Evolutionary conservation across 2,329 filamentous ascomycete species (phyloP).

Genomic region (Alternaria panax): DNA sequence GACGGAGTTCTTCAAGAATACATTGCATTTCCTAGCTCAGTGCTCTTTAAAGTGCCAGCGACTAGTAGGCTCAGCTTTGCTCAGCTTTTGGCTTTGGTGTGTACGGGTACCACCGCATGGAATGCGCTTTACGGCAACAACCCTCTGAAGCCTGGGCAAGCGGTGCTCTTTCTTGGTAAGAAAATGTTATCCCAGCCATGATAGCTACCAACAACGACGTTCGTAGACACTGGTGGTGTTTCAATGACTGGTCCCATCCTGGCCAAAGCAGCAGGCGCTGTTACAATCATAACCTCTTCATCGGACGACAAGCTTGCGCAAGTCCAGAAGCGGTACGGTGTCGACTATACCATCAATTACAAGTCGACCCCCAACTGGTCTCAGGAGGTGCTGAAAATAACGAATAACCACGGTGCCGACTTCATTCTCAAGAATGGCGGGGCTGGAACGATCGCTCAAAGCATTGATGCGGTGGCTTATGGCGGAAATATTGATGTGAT

Average conservation of each 20-base stretch:
- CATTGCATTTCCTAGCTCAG: slow-evolving; percentile 10
- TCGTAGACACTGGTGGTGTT: slow-evolving; percentile 51
- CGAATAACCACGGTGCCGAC: slow-evolving; percentile 55
- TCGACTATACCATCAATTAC: slow-evolving; percentile 60
- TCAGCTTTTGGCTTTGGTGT: slow-evolving; percentile 15
- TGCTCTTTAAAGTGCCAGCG: slow-evolving; percentile 16
- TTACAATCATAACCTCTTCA: slow-evolving; percentile 59
- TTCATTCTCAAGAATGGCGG: slow-evolving; percentile 54
- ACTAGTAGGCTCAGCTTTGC: slow-evolving; percentile 6
- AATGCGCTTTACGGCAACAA: slow-evolving; percentile 22
- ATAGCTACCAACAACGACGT: not conserved
- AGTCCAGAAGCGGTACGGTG: slow-evolving; percentile 50
- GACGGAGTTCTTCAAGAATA: slow-evolving; percentile 24
- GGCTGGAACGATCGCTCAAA: slow-evolving; percentile 49
- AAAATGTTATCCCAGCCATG: not conserved
- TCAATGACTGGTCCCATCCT: slow-evolving; percentile 35
- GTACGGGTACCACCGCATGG: slow-evolving; percentile 28
- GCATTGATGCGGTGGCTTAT: slow-evolving; percentile 54
- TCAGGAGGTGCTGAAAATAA: slow-evolving; percentile 54
- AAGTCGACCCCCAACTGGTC: slow-evolving; percentile 56
- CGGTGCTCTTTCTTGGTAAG: slow-evolving; percentile 24
- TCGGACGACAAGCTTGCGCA: slow-evolving; percentile 60
- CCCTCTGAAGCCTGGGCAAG: slow-evolving; percentile 16
- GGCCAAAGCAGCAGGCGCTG: slow-evolving; percentile 53
- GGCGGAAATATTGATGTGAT: slow-evolving; percentile 58